These are phyloP conservation scores for Capronia americana DNA, from an alignment of 2,329 filamentous ascomycete genomes.

Conservation along the genomic window DNA sequence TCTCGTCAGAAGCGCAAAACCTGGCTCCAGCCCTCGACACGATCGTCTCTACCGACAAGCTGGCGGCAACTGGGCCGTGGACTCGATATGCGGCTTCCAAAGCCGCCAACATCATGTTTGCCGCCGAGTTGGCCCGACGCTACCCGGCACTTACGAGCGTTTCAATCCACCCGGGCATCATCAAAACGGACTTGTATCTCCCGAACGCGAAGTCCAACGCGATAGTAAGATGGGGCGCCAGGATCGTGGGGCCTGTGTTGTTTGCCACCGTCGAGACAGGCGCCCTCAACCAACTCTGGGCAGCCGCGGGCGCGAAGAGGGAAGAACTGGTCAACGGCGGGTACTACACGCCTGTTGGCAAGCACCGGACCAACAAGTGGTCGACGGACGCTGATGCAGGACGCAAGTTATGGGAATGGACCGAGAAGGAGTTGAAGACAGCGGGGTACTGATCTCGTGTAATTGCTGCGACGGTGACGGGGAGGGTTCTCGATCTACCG, in stretches of 20 bases:
- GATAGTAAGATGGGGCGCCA: constrained; percentile 39
- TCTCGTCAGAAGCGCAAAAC: constrained; percentile 48
- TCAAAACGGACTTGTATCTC: constrained; percentile 50
- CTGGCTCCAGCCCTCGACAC: constrained; percentile 45
- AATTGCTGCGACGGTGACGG: neutral
- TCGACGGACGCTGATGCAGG: constrained; percentile 40
- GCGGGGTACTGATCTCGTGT: constrained; percentile 31
- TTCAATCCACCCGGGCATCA: constrained; percentile 58
- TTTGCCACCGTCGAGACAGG: constrained; percentile 47
- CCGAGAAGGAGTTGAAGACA: constrained; percentile 42
- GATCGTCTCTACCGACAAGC: constrained; percentile 47
- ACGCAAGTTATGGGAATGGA: constrained; percentile 46
- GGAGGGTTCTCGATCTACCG: neutral
- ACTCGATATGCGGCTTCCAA: constrained; percentile 60
- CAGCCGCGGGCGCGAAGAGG: constrained; percentile 44
- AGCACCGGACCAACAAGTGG: constrained; percentile 41
- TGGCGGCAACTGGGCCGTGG: constrained; percentile 49
- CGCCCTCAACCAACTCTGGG: constrained; percentile 52
- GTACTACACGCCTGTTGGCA: constrained; percentile 53
- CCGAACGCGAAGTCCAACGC: constrained; percentile 41
- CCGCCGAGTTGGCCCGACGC: constrained; percentile 54
- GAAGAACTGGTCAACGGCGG: constrained; percentile 49
- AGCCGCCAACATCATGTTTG: constrained; percentile 57
- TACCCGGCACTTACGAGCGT: constrained; percentile 51
- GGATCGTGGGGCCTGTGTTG: constrained; percentile 37